Conservation (phyloP, 2,329 filamentous ascomycete species). For the Lasiodiplodia sp. region DNA sequence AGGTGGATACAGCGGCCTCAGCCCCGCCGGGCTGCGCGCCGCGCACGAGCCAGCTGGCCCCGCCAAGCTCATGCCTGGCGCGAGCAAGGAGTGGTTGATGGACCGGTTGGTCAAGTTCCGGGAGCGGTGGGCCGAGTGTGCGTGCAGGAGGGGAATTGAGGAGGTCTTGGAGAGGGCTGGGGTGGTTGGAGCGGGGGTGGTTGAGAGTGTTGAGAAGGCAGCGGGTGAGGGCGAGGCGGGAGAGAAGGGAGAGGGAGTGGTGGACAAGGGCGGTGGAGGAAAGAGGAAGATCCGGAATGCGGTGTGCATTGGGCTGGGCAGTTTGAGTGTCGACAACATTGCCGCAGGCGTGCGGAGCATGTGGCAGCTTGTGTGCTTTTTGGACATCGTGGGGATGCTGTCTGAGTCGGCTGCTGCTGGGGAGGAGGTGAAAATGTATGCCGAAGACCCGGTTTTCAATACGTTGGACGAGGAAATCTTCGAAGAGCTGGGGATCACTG, state of each 20-base stretch:
- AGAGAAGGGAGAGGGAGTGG: neutral
- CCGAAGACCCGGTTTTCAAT: constrained; percentile 47
- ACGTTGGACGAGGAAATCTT: constrained; percentile 42
- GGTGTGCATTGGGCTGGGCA: constrained; percentile 41
- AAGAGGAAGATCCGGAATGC: constrained; percentile 35
- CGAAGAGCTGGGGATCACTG: constrained; percentile 34
- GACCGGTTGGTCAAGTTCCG: constrained; percentile 20
- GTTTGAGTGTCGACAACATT: constrained; percentile 27
- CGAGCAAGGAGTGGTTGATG: constrained; percentile 5
- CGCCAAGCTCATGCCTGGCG: constrained; percentile 20
- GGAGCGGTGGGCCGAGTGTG: constrained; percentile 28
- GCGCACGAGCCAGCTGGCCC: constrained; percentile 19
- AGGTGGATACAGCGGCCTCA: neutral
- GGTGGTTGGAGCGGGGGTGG: neutral
- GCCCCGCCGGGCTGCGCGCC: constrained; percentile 30
- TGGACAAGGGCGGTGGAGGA: neutral
- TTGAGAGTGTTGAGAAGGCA: neutral
- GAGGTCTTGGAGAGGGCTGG: constrained; percentile 13
- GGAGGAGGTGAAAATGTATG: constrained; percentile 34
- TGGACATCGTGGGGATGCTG: constrained; percentile 35
- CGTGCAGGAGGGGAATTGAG: constrained; percentile 30
- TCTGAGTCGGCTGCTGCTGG: constrained; percentile 26
- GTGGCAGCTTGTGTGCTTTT: constrained; percentile 49
- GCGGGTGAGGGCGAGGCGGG: neutral
- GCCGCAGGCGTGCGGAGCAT: constrained; percentile 32